Evolutionary conservation across 1,284 basidiomycete genomes (phyloP), one percentile per base, ranked within the genome.

Genomic region (Peniophora sp.): DNA sequence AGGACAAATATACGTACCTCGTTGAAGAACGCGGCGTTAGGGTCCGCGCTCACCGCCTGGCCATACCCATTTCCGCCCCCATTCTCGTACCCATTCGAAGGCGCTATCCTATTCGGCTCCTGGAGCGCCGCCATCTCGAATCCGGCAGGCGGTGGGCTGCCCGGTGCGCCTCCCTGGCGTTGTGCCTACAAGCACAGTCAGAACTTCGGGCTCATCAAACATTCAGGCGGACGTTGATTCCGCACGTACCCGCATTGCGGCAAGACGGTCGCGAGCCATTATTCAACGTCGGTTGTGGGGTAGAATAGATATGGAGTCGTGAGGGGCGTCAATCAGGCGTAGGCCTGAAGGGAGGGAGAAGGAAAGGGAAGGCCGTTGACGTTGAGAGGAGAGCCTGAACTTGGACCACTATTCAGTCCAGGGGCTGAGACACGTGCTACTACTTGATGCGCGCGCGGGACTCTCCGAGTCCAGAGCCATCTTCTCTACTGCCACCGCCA

Each of bases 1-100:
- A 10, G 42, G 20, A 35, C 23, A 37, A 17, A 35, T 35, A 46
- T 44, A 53, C 64, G 53, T 51, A 72, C 71, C 65, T 73, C 68
- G 35, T 59, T 56, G 55, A 70, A 73, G 58, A 73, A 73, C 34
- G 62, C 60, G 8, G 64, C 54, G 69, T 71, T 71, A 14, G 64
- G 61, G 43, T 68, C 62, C 44, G 54, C 55, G 18, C n/a, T 44
- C 23, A 44, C 22, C 37, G 47, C 23, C 3, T 50, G 53, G 27
- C 54, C 59, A 24, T 41, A 41, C 8, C n/a, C 15, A 17, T n/a
- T 20, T 8, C 62, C 65, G 45, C 62, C 59, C 11, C 60, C 59
- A 39, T 54, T 52, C n/a, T 32, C 27, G 27, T 32, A 32, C 27
- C 27, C 27, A 32, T 32, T 32, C 12, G 12, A 5, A 32, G 27